Percentiles rank a stretch among this genome's conserved stretches.
These are phyloP conservation scores for Penicillium steckii DNA, from an alignment of 495 filamentous ascomycete species.

Conservation along the genomic window DNA sequence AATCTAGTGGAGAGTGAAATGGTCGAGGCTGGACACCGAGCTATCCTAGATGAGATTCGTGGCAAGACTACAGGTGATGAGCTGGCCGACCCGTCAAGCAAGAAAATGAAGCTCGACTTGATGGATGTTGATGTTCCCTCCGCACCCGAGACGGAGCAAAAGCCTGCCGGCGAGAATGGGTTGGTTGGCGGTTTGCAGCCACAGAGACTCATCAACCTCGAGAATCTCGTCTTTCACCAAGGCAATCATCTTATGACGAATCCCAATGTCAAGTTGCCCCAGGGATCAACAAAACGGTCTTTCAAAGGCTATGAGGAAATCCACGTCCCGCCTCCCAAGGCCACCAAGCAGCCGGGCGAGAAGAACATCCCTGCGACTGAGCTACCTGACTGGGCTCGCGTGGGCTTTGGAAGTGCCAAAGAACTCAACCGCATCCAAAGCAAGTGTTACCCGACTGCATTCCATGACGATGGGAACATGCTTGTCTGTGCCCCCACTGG, in stretches of 20 bases:
- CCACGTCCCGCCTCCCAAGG: slow-evolving; percentile 89
- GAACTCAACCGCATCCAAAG: slow-evolving; percentile 95
- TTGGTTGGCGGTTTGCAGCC: slow-evolving; percentile 86
- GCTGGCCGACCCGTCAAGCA: slow-evolving; percentile 53
- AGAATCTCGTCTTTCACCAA: slow-evolving; percentile 96
- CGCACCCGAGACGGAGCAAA: slow-evolving; percentile 49
- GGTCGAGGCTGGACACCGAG: slow-evolving; percentile 78
- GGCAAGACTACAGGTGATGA: slow-evolving; percentile 61
- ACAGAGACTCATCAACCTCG: slow-evolving; percentile 81
- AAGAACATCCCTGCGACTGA: slow-evolving; percentile 77
- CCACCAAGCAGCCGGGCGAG: slow-evolving; percentile 76
- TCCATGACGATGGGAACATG: slow-evolving; percentile 95
- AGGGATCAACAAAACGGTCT: slow-evolving; percentile 89
- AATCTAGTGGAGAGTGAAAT: slow-evolving; percentile 84
- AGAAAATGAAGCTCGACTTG: slow-evolving; percentile 78
- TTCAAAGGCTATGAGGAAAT: slow-evolving; percentile 99
- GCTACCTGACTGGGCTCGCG: slow-evolving; percentile 87
- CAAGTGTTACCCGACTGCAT: slow-evolving; percentile 85
- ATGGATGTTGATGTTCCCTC: slow-evolving; percentile 89
- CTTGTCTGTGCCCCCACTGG: slow-evolving; percentile 96
- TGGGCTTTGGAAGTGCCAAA: slow-evolving; percentile 76
- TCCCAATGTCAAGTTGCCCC: slow-evolving; percentile 88
- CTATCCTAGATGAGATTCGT: slow-evolving; percentile 81
- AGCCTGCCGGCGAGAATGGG: slow-evolving; percentile 56
- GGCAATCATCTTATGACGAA: slow-evolving; percentile 99